phyloP scores from a whole-genome alignment of 139 green algal species.

The Closterium sp. region DNA sequence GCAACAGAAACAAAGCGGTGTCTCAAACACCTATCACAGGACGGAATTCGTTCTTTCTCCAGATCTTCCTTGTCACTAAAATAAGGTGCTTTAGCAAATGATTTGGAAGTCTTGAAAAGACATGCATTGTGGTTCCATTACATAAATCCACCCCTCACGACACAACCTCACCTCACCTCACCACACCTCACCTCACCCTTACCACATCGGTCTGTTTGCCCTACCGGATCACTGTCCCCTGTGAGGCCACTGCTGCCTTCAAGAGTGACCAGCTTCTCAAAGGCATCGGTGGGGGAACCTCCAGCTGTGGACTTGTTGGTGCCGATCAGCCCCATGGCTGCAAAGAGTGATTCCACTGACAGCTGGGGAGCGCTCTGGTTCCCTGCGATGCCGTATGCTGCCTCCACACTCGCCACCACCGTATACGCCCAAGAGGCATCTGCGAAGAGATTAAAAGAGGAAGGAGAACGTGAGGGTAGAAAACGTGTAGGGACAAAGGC shows the following conservation, averaged over 20 bases:
- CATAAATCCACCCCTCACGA: too few relatives aligned
- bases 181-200: too few relatives aligned
- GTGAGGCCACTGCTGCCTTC: background rate
- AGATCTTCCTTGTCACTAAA: background rate
- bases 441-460: too few relatives aligned
- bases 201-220: background rate
- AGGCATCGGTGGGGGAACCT: background rate
- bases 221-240: background rate
- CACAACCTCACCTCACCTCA: too few relatives aligned
- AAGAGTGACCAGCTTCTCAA: background rate
- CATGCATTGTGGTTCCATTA: too few relatives aligned
- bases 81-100: background rate
- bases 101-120: too few relatives aligned
- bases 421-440: background rate
- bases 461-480: too few relatives aligned
- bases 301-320: background rate
- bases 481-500: too few relatives aligned
- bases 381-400: background rate
- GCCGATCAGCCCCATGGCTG: background rate
- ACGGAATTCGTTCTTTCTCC: background rate
- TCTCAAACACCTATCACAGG: too few relatives aligned
- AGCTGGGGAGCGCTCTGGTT: background rate
- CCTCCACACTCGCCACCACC: background rate
- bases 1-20: too few relatives aligned
- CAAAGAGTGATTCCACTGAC: background rate